Percentiles rank a stretch among this genome's conserved stretches.
These are phyloP conservation scores for Symbiodinium pilosum DNA, from an alignment of 73 alveolate species.

Conservation along the genomic window DNA sequence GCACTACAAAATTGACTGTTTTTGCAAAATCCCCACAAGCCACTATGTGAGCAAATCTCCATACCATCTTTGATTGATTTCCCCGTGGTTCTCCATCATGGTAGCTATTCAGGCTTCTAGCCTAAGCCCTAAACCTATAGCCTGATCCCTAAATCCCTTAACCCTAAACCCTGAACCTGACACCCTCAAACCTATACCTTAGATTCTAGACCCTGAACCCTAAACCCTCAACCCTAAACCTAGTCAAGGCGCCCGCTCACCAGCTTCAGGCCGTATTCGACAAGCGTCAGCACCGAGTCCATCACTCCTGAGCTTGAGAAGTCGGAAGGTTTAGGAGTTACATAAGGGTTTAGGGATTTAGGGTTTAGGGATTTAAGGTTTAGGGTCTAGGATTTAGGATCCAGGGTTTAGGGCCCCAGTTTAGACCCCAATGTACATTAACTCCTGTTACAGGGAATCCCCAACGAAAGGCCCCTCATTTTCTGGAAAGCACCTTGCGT, in stretches of 20 bases:
- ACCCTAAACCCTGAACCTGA: background rate
- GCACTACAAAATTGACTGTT: no score
- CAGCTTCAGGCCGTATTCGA: constrained; percentile 55
- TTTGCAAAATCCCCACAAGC: no score
- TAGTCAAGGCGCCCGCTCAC: constrained; percentile 31
- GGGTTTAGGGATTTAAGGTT: background rate
- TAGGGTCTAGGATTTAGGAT: background rate
- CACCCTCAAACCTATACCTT: background rate
- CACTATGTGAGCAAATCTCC: no score
- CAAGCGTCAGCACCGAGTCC: constrained; percentile 60
- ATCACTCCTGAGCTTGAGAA: constrained; percentile 6
- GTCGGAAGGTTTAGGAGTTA: background rate
- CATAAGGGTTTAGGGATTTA: background rate
- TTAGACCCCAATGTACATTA: no score
- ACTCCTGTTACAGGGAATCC: no score
- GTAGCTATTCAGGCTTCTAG: no score
- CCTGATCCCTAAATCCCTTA: no score
- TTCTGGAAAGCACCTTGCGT: no score
- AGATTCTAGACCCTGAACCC: background rate
- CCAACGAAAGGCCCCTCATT: no score
- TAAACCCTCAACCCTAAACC: background rate
- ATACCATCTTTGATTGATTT: no score
- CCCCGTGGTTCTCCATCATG: no score
- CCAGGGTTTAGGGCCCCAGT: background rate
- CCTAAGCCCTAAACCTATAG: no score